A percentile compares a stretch with the other conserved stretches of the same genome.
These are phyloP conservation scores for Geum urbanum DNA, from an alignment of 306 rosid species.

Conservation along the genomic window DNA sequence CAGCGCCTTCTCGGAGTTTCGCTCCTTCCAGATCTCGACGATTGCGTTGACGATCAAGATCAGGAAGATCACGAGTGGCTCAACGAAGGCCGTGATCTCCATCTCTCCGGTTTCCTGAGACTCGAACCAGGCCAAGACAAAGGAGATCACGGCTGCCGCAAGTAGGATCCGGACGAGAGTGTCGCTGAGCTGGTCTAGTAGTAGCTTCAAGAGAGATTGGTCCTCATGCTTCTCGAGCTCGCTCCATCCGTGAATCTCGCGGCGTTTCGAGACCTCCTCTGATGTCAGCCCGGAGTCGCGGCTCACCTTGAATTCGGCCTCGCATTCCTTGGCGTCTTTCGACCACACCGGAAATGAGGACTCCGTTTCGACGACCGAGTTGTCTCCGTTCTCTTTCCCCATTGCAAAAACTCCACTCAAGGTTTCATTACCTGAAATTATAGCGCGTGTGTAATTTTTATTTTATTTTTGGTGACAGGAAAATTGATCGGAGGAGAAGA, in stretches of 20 bases:
- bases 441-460: too few relatives aligned
- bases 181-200: constrained; percentile 76
- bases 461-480: background rate
- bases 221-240: constrained; percentile 82
- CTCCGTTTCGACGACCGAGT: constrained; percentile 23
- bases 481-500: background rate
- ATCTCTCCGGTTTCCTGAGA: constrained; percentile 47
- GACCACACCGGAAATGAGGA: constrained; percentile 67
- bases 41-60: constrained; percentile 43
- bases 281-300: constrained; percentile 39
- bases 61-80: constrained; percentile 35
- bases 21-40: constrained; percentile 93
- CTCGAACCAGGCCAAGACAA: constrained; percentile 75
- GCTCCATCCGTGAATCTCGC: constrained; percentile 48
- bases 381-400: too few relatives aligned
- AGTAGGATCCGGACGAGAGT: constrained; percentile 75
- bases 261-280: constrained; percentile 46
- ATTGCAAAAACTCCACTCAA: too few relatives aligned
- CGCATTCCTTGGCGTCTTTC: constrained; percentile 56
- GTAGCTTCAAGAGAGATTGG: constrained; percentile 49
- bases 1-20: constrained; percentile 85
- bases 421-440: background rate
- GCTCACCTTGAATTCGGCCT: constrained; percentile 47
- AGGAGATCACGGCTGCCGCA: constrained; percentile 72
- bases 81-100: constrained; percentile 34